phyloP scores from a whole-genome alignment of 345 rosid genomes.

The Populus deltoides region DNA sequence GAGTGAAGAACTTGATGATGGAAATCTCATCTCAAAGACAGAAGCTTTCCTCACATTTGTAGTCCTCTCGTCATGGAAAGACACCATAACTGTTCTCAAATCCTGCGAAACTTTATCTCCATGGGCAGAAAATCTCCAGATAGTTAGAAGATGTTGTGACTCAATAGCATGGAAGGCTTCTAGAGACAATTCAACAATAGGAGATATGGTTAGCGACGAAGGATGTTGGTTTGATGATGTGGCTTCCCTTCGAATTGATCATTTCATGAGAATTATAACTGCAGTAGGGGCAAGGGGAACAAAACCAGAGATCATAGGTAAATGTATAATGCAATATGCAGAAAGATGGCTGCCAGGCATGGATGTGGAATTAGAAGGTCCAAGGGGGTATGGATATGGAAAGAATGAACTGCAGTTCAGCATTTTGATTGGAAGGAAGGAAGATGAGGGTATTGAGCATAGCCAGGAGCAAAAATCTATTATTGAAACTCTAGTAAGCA shows the following conservation, averaged over 20 bases:
- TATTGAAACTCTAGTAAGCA: constrained; percentile 67
- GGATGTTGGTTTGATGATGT: constrained; percentile 51
- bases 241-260: constrained; percentile 55
- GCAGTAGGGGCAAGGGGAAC: constrained; percentile 54
- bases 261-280: constrained; percentile 68
- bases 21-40: constrained; percentile 71
- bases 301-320: constrained; percentile 53
- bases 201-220: constrained; percentile 32
- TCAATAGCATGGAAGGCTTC: constrained; percentile 76
- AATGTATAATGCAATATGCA: constrained; percentile 59
- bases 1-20: constrained; percentile 82
- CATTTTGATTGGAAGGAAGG: constrained; percentile 35
- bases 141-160: constrained; percentile 81
- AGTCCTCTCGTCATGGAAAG: constrained; percentile 76
- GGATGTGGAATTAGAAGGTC: constrained; percentile 56
- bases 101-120: constrained; percentile 68
- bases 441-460: constrained; percentile 35
- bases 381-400: constrained; percentile 50
- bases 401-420: constrained; percentile 63
- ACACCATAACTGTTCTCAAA: constrained; percentile 64
- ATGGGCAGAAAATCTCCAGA: constrained; percentile 88
- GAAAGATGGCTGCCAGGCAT: constrained; percentile 51
- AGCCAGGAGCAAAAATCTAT: constrained; percentile 50
- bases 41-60: constrained; percentile 83
- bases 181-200: constrained; percentile 31